Evolutionary conservation across 2,329 filamentous ascomycete genomes (phyloP).

Genomic region (Alternaria solani): DNA sequence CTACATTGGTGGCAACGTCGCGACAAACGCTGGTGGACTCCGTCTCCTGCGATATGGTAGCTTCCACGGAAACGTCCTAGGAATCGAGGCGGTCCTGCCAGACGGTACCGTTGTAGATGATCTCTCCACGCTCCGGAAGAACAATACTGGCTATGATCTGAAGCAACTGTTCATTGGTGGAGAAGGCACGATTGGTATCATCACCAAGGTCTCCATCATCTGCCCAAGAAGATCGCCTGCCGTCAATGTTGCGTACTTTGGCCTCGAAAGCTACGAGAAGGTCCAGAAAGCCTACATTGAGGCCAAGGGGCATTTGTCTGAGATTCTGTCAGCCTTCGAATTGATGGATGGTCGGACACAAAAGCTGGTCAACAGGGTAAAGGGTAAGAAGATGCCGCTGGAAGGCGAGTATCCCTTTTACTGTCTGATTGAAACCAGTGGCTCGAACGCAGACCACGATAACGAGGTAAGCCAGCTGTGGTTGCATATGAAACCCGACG

Average conservation of each 20-base stretch:
- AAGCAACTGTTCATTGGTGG: conserved; percentile 97
- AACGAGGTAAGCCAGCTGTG: conserved; percentile 58
- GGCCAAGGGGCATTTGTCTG: conserved; percentile 87
- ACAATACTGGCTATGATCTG: conserved; percentile 97
- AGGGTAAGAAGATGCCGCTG: conserved; percentile 79
- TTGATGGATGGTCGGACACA: conserved; percentile 92
- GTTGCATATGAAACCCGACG: too few relatives aligned
- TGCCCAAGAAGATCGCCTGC: conserved; percentile 88
- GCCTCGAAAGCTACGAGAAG: conserved; percentile 87
- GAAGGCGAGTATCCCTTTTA: conserved; percentile 91
- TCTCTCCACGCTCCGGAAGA: conserved; percentile 87
- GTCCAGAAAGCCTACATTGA: conserved; percentile 85
- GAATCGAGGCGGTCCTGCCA: conserved; percentile 90
- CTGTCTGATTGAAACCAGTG: conserved; percentile 94
- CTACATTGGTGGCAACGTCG: conserved; percentile 93
- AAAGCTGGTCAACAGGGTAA: conserved; percentile 66
- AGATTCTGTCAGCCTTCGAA: conserved; percentile 97
- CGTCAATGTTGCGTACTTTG: conserved; percentile 94
- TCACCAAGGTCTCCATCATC: conserved; percentile 87
- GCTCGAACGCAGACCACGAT: conserved; percentile 93
- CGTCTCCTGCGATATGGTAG: conserved; percentile 91
- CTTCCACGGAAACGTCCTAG: conserved; percentile 90
- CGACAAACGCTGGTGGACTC: conserved; percentile 93
- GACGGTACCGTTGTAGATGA: conserved; percentile 93
- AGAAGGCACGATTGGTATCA: conserved; percentile 93